Base-by-base conservation (phyloP, 768 basidiomycete genomes). In the Boletus reticulatus region DNA sequence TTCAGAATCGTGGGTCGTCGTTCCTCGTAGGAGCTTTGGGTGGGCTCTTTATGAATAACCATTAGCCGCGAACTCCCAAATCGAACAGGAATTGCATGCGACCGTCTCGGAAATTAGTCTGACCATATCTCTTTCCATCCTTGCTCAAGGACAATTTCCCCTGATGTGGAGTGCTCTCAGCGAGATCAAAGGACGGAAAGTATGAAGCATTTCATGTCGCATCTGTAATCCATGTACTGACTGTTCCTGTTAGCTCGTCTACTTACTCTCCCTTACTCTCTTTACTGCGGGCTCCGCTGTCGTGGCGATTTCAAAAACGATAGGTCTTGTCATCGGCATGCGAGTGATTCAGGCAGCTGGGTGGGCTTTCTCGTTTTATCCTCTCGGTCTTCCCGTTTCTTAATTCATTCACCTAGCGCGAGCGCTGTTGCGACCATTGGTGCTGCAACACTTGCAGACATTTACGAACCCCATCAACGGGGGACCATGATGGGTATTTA, bases 401-500 rank as follows among this genome's bases (percentile, higher is more conserved):
- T 57, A 29, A 57, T 24, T 14, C 29, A 19, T 52, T 34, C 5
- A 2, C 17, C 29, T 57, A 87, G 84, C 20, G 83, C 84, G 8
- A 82, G 84, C 47, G 85, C 88, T 1, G 85, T 89, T n/a, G n/a
- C n/a, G 13, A 76, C 84, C 0, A 83, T 93, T 43, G 92, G 89
- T 2, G 59, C 62, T 0, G 89, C 88, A 9, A 89, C 89, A 2
- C 75, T 92, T 0, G 89, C 89, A 9, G 90, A 92, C 61, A 85
- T 92, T 4, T 92, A 83, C 59, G 89, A 92, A 32, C 84, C 89
- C 0, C 74, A 78, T 22, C 84, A 89, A 61, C 78, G 92, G 32
- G 92, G 92, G 1, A 82, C 80, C 4, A 88, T 83, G 79, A 85
- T 93, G 80, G 92, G 92, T 0, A 72, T 92, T 17, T 93, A 85